Conservation (phyloP, 192 early-diverging fungal species). For the Chytriomyces sp. region DNA sequence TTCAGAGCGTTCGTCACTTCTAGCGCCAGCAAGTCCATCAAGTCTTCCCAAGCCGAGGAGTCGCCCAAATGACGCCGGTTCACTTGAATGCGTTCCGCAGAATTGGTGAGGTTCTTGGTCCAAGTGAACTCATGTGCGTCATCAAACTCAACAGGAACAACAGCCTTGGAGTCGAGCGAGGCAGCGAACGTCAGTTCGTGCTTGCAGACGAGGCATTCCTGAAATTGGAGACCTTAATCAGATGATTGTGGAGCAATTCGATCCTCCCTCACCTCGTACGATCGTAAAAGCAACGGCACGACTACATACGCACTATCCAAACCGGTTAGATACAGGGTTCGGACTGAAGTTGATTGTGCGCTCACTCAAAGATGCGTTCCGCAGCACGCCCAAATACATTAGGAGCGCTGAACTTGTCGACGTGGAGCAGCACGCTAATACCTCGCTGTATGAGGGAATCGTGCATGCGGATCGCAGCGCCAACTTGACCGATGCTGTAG, state of each 20-base stretch:
- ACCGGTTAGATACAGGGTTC: too few species aligned
- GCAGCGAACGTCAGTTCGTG: neutral
- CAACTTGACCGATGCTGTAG: neutral
- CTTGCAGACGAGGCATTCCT: neutral
- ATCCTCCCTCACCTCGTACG: neutral
- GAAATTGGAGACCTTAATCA: neutral
- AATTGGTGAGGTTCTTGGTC: neutral
- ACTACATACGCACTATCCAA: neutral
- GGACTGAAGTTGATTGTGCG: too few species aligned
- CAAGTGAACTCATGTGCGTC: neutral
- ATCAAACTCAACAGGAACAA: neutral
- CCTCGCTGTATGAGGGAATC: neutral
- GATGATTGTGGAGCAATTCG: neutral
- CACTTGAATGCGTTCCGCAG: neutral
- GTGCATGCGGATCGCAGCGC: neutral
- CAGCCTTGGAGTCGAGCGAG: neutral
- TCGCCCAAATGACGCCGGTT: neutral
- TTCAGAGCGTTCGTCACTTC: neutral
- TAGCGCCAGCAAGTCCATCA: slow-evolving; percentile 10
- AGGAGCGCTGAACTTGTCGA: neutral
- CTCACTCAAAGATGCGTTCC: too few species aligned
- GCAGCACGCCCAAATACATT: neutral
- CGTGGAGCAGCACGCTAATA: neutral
- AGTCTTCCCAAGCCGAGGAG: neutral
- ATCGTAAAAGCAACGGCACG: neutral